Evolutionary conservation across 768 basidiomycete genomes (phyloP), one percentile per base, ranked within the genome.

Genomic region (Mrakia gelida): DNA sequence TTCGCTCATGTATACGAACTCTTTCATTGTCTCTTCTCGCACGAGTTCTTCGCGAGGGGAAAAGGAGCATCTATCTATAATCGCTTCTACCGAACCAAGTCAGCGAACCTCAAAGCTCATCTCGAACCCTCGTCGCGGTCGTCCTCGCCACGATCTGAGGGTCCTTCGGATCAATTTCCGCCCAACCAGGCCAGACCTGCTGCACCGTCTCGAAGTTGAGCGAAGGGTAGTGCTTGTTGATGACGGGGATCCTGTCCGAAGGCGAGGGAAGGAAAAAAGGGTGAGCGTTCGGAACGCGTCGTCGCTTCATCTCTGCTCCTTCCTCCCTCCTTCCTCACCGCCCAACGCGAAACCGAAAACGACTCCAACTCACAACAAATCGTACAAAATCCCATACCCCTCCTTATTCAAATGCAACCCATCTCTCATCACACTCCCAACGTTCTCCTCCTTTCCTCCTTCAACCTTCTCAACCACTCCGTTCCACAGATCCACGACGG

Each of bases 361-460:
- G 26, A 10, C 3, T 56, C 26, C 7, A 18, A 59, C 59, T 26
- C 13, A 59, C 59, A 95, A 81, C 28, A 85, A 86, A 28, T 91
- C 87, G 82, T 90, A 94, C 41, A 92, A 85, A 73, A 93, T 81
- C 92, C 87, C 83, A 81, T 95, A 95, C 32, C 93, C 95, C 2
- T 85, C 87, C n/a, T 84, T 86, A 74, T 88, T 93, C 81, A 94
- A 84, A 84, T 97, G 95, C 72, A 97, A 84, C 2, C 95, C 95
- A 82, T 97, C 95, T 61, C 82, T 84, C 74, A 92, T 83, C 81
- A 87, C 91, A 63, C 81, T 84, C 38, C 84, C 86, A 71, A 92
- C 84, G 1, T 85, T 85, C 41, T 84, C 83, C 82, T 91, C 89
- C 10, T n/a, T n/a, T n/a, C 89, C 85, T 79, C 88, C 84, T 0